phyloP scores from a whole-genome alignment of 2,329 filamentous ascomycete genomes.

The Diaporthe vaccinii region DNA sequence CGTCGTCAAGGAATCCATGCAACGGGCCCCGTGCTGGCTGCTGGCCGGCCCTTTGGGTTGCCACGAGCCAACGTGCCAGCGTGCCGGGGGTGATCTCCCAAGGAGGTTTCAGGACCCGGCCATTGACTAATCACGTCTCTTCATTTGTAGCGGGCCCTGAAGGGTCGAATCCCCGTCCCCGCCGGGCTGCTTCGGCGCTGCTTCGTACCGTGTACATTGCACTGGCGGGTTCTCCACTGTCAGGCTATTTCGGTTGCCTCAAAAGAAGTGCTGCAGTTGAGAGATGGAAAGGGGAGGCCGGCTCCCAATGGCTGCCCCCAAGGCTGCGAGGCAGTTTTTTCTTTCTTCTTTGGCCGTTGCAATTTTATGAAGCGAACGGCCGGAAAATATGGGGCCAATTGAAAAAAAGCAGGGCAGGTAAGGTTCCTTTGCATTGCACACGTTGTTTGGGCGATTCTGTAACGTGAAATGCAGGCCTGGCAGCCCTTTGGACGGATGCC shows the following conservation, averaged over 20 bases:
- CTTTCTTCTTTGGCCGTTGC: slow-evolving; percentile 20
- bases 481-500: slow-evolving; percentile 8
- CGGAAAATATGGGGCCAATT: neutral
- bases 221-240: neutral
- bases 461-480: slow-evolving; percentile 27
- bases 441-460: slow-evolving; percentile 27
- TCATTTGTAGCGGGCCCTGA: slow-evolving; percentile 11
- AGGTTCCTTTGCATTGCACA: slow-evolving; percentile 22
- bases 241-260: slow-evolving; percentile 31
- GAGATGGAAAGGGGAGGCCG: slow-evolving; percentile 5
- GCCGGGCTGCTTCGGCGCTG: neutral
- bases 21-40: slow-evolving; percentile 12
- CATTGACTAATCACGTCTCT: slow-evolving; percentile 34
- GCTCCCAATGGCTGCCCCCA: neutral
- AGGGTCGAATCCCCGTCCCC: slow-evolving; percentile 14
- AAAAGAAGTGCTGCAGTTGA: neutral
- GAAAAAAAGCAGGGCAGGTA: slow-evolving; percentile 5
- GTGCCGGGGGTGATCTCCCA: slow-evolving; percentile 23
- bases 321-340: neutral
- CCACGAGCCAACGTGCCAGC: slow-evolving; percentile 30
- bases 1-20: slow-evolving; percentile 30
- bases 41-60: slow-evolving; percentile 27
- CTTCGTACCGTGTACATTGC: slow-evolving; percentile 20
- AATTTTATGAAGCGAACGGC: slow-evolving; percentile 5
- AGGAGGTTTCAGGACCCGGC: slow-evolving; percentile 35